phyloP scores from a whole-genome alignment of 2,329 filamentous ascomycete genomes.

The Chrysoporthe cubensis region DNA sequence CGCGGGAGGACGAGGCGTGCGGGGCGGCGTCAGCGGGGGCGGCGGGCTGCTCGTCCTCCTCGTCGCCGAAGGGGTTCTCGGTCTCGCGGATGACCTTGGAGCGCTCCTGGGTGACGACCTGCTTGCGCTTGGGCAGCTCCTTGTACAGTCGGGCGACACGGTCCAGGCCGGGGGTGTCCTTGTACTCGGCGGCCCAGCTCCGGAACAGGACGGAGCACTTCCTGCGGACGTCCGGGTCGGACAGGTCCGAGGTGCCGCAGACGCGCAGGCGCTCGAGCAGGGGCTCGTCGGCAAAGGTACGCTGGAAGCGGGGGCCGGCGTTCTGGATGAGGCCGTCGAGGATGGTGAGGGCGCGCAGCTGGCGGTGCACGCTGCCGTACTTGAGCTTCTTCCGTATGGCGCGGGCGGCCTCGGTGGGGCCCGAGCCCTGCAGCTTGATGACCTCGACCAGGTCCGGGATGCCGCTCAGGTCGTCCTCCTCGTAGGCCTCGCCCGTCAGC shows the following conservation, averaged over 20 bases:
- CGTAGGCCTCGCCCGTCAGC: slow-evolving; percentile 85
- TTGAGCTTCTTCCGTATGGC: slow-evolving; percentile 98
- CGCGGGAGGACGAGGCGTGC: slow-evolving; percentile 36
- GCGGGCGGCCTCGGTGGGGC: slow-evolving; percentile 85
- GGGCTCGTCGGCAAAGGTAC: slow-evolving; percentile 86
- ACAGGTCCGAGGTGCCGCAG: slow-evolving; percentile 81
- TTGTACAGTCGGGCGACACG: slow-evolving; percentile 78
- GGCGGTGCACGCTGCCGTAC: slow-evolving; percentile 92
- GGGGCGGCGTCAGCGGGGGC: no score
- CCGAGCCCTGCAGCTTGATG: slow-evolving; percentile 84
- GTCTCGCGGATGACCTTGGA: slow-evolving; percentile 85
- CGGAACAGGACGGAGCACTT: slow-evolving; percentile 88
- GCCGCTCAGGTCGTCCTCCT: slow-evolving; percentile 88
- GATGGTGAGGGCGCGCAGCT: slow-evolving; percentile 84
- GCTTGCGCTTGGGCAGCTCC: slow-evolving; percentile 69
- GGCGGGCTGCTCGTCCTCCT: slow-evolving; percentile 59
- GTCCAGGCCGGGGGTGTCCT: slow-evolving; percentile 77
- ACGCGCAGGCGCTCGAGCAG: slow-evolving; percentile 89
- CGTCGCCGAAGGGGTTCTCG: slow-evolving; percentile 71
- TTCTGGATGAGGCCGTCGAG: slow-evolving; percentile 95
- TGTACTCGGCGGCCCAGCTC: slow-evolving; percentile 84
- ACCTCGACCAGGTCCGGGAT: slow-evolving; percentile 95
- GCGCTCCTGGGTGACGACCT: slow-evolving; percentile 73
- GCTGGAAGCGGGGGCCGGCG: slow-evolving; percentile 84
- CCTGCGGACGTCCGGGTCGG: slow-evolving; percentile 81